Conservation (phyloP, 2,329 filamentous ascomycete genomes). For the Chaetothyriales sp. region DNA sequence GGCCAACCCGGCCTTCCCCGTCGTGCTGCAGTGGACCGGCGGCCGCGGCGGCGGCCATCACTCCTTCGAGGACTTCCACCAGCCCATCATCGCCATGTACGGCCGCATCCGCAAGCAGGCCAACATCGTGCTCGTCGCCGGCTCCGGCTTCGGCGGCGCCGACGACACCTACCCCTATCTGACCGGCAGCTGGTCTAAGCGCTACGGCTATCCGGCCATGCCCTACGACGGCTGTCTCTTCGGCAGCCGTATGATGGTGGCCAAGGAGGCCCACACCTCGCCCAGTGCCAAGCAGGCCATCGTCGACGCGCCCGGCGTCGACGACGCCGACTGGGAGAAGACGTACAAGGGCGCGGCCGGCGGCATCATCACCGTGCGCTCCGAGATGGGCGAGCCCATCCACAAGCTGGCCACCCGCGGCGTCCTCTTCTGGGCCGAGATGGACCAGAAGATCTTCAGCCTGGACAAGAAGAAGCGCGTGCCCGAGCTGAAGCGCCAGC, state of each 20-base stretch:
- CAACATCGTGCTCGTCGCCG: constrained; percentile 80
- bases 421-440: constrained; percentile 94
- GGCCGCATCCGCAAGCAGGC: constrained; percentile 68
- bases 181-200: constrained; percentile 75
- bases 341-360: constrained; percentile 85
- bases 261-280: constrained; percentile 82
- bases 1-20: constrained; percentile 86
- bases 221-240: constrained; percentile 87
- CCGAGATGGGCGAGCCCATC: constrained; percentile 98
- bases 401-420: constrained; percentile 96
- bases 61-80: constrained; percentile 90
- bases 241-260: constrained; percentile 87
- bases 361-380: constrained; percentile 89
- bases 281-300: constrained; percentile 81
- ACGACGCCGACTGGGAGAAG: constrained; percentile 76
- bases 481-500: constrained; percentile 73
- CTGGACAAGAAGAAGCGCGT: constrained; percentile 90
- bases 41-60: constrained; percentile 89
- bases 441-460: constrained; percentile 97
- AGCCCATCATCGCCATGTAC: constrained; percentile 84
- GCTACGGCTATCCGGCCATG: constrained; percentile 81
- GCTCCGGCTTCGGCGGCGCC: constrained; percentile 79
- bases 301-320: constrained; percentile 67
- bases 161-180: constrained; percentile 89
- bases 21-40: constrained; percentile 88